These are phyloP conservation scores for Hebeloma cylindrosporum DNA, from an alignment of 768 basidiomycete species.

Conservation along the genomic window DNA sequence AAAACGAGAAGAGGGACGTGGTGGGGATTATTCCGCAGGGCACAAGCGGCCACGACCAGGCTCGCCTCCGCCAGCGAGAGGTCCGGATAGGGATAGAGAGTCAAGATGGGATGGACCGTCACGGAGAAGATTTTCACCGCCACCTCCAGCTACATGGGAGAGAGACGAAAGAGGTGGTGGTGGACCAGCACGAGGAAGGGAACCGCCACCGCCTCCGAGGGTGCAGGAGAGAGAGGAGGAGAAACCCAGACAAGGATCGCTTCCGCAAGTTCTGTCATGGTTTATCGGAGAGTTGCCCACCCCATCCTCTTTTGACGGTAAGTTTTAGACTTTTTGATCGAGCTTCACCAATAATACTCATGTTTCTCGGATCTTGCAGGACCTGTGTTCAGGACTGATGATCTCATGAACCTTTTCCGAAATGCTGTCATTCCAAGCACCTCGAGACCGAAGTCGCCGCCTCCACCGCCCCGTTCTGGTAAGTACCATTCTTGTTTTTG, in stretches of 20 bases:
- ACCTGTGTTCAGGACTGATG: constrained; percentile 87
- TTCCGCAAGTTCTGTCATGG: constrained; percentile 70
- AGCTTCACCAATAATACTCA: background rate
- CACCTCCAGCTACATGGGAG: constrained; percentile 44
- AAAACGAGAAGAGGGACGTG: constrained; percentile 29
- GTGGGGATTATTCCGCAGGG: constrained; percentile 29
- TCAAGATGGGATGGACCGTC: constrained; percentile 39
- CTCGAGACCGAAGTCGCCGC: constrained; percentile 53
- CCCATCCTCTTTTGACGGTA: constrained; percentile 80
- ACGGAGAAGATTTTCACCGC: constrained; percentile 48
- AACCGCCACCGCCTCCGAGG: constrained; percentile 32
- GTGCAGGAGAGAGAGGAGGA: constrained; percentile 33
- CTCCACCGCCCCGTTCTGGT: constrained; percentile 54
- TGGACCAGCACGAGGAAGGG: constrained; percentile 11
- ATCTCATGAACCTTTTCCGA: constrained; percentile 82
- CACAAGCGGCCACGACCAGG: constrained; percentile 38
- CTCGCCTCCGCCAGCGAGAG: constrained; percentile 26
- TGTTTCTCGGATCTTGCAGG: constrained; percentile 43
- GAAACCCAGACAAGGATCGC: constrained; percentile 34
- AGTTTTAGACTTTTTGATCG: constrained; percentile 27
- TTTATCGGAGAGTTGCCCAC: constrained; percentile 82
- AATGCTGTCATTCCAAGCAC: constrained; percentile 78
- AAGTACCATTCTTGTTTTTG: constrained; percentile 17
- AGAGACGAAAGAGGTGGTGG: constrained; percentile 38
- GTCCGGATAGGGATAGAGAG: constrained; percentile 31